Conservation (phyloP, 345 rosid genomes). For the Litchi chinensis region DNA sequence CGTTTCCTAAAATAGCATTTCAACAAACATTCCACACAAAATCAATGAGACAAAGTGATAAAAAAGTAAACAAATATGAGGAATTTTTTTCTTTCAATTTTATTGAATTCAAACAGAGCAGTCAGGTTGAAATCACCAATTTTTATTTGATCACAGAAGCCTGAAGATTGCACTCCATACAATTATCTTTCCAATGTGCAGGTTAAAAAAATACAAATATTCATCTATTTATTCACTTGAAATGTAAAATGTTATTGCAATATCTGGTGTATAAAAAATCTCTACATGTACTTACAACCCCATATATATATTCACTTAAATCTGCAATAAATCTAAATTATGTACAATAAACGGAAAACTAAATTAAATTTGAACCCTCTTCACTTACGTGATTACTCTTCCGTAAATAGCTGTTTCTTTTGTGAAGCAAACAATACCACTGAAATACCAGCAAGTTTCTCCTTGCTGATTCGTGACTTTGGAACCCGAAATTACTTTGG, state of each 20-base stretch:
- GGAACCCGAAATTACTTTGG: conserved; percentile 39
- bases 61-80: neutral
- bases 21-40: neutral
- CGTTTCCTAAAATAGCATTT: neutral
- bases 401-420: conserved; percentile 22
- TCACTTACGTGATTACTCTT: neutral
- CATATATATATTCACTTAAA: neutral
- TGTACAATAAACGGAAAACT: conserved; percentile 1
- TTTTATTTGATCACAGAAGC: conserved; percentile 23
- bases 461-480: conserved; percentile 39
- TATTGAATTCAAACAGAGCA: conserved; percentile 1
- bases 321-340: conserved; percentile 23
- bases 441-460: conserved; percentile 49
- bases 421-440: conserved; percentile 53
- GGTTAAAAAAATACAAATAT: conserved; percentile 25
- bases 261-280: conserved; percentile 22
- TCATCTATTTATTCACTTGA: too few relatives aligned
- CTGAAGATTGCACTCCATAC: conserved; percentile 22
- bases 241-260: too few relatives aligned
- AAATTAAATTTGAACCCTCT: too few relatives aligned
- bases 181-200: conserved; percentile 17
- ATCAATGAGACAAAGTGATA: neutral
- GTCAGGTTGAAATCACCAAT: neutral
- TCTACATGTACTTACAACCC: conserved; percentile 16
- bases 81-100: conserved; percentile 4